Evolutionary conservation across 768 basidiomycete species (phyloP), one percentile per base, ranked within the genome.

Genomic region (Amanita pallidorosea): DNA sequence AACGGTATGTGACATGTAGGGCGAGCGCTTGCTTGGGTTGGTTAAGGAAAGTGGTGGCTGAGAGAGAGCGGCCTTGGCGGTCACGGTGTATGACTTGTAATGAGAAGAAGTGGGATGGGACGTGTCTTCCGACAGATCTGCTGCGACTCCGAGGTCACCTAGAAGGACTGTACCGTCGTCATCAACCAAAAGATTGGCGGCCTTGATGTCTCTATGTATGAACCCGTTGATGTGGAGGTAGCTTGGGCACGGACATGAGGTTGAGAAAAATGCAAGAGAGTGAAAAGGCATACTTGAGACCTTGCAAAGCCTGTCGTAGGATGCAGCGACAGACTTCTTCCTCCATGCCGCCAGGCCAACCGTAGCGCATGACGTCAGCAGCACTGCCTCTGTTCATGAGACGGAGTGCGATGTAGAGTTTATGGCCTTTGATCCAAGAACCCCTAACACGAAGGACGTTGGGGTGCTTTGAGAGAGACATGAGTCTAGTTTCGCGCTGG

Each of bases 151-250:
- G 31, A 97, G 76, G 65, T 97, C 94, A 31, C 91, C 93, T 11
- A 96, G 68, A 3, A 97, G 76, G 29, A 96, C 89, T 0, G 88
- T 92, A 46, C 89, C 88, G 55, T 89, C 85, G 54, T 93, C 85
- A 57, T 94, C 91, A 48, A 95, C 80, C 45, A 97, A 82, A 8
- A 97, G 73, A 61, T 97, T 97, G 11, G 90, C 94, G 3, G 91
- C 90, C 67, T 97, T 97, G 59, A 97, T 65, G 60, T 97, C 94
- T 23, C 94, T 80, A 62, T 97, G 89, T n/a, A 91, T 86, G 62
- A 90, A 87, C 0, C 87, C 88, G 54, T 92, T 94, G 49, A 78
- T 73, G 59, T 94, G 90, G n/a, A 92, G 75, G 57, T 92, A 91
- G 57, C 86, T 89, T 56, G 7, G 23, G 20, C 31, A 13, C 50